These are phyloP conservation scores for Globisporangium abappressorium DNA, from an alignment of 352 stramenopile species.

Conservation along the genomic window DNA sequence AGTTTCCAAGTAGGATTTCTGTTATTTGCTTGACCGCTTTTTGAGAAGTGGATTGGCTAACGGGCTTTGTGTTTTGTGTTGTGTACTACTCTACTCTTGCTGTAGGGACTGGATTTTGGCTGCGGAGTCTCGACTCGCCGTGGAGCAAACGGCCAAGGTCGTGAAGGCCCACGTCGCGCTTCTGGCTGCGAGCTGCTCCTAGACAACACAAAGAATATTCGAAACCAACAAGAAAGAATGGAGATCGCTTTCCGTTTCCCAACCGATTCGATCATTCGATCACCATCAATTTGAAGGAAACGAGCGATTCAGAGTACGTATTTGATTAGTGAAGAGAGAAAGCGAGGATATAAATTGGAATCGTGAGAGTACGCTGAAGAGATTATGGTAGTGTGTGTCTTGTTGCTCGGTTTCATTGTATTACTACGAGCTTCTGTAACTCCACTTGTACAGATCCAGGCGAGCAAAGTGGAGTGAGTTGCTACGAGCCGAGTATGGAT, in stretches of 20 bases:
- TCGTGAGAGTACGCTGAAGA: constrained; percentile 8
- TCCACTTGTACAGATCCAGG: neutral
- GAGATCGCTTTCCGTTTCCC: neutral
- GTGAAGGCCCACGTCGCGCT: constrained; percentile 82
- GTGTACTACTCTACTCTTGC: neutral
- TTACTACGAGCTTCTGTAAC: neutral
- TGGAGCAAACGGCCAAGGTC: constrained; percentile 82
- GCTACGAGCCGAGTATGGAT: no score
- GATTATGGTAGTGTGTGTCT: neutral
- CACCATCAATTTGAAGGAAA: neutral
- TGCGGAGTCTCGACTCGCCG: constrained; percentile 66
- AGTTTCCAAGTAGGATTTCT: constrained; percentile 47
- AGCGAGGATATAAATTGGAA: constrained; percentile 6
- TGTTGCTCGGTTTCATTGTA: neutral
- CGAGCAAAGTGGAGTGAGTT: no score
- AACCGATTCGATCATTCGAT: no score
- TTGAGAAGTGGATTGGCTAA: neutral
- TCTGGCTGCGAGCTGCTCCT: constrained; percentile 80
- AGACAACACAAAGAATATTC: constrained; percentile 10
- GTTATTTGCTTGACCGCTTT: neutral
- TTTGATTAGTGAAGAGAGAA: constrained; percentile 3
- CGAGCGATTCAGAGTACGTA: neutral
- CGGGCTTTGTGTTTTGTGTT: neutral
- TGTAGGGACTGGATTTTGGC: constrained; percentile 67
- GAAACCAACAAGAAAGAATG: neutral